Percentiles rank a stretch among this genome's conserved stretches.
Conservation (phyloP, 768 basidiomycete genomes). For the Psilocybe subaeruginosa region DNA sequence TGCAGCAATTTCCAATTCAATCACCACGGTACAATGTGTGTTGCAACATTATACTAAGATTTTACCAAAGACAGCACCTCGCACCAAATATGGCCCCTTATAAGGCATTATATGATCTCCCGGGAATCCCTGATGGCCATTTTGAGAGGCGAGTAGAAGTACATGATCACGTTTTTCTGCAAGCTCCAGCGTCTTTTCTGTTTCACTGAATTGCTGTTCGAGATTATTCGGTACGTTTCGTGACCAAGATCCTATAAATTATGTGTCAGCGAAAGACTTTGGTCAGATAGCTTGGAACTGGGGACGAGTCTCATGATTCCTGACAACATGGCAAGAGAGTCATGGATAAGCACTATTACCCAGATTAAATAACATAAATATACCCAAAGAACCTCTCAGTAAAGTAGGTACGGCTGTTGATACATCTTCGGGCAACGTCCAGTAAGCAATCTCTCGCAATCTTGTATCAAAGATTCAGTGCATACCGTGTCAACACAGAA, state of each 20-base stretch:
- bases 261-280: neutral
- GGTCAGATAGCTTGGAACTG: neutral
- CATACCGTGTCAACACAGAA: slow-evolving; percentile 36
- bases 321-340: neutral
- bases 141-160: slow-evolving; percentile 34
- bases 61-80: too few species aligned
- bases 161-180: slow-evolving; percentile 37
- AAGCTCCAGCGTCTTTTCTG: slow-evolving; percentile 30
- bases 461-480: neutral
- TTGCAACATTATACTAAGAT: too few species aligned
- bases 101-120: too few species aligned
- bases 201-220: slow-evolving; percentile 30
- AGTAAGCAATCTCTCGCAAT: neutral
- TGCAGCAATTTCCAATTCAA: too few species aligned
- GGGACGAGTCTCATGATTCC: slow-evolving; percentile 17
- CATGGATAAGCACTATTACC: neutral
- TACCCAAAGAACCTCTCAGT: slow-evolving; percentile 44
- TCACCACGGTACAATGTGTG: too few species aligned
- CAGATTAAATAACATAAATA: slow-evolving; percentile 8
- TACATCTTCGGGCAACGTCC: slow-evolving; percentile 30
- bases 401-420: slow-evolving; percentile 39
- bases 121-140: too few species aligned
- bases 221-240: slow-evolving; percentile 38
- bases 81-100: too few species aligned
- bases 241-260: slow-evolving; percentile 40